phyloP scores from a whole-genome alignment of 441 rosid genomes.

The Aquilaria agallochum region DNA sequence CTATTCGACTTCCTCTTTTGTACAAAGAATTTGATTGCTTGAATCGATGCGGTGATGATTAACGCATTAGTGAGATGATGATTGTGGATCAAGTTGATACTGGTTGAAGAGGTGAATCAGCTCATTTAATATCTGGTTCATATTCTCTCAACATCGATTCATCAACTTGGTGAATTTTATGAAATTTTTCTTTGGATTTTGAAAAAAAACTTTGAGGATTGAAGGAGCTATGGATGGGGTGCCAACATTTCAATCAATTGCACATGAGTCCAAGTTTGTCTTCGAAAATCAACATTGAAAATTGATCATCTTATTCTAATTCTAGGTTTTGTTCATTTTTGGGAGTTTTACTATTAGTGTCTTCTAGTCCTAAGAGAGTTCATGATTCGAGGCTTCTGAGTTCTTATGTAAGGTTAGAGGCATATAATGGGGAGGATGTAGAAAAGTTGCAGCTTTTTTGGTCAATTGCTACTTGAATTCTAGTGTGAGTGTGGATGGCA shows the following conservation, averaged over 20 bases:
- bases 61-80: conserved; percentile 15
- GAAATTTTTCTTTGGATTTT: background rate
- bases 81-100: conserved; percentile 29
- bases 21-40: background rate
- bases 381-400: too few species aligned
- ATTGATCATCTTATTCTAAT: conserved; percentile 21
- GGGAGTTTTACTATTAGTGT: too few species aligned
- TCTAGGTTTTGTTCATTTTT: background rate
- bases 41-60: conserved; percentile 59
- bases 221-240: conserved; percentile 88
- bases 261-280: conserved; percentile 78
- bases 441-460: too few species aligned
- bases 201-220: conserved; percentile 11
- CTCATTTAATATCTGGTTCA: conserved; percentile 47
- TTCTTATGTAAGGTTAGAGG: too few species aligned
- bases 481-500: too few species aligned
- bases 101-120: conserved; percentile 34
- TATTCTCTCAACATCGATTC: conserved; percentile 73
- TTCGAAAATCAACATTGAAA: conserved; percentile 49
- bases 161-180: too few species aligned
- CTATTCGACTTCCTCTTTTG: too few species aligned
- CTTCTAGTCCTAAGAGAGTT: too few species aligned
- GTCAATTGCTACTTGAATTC: too few species aligned
- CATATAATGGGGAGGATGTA: too few species aligned
- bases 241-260: conserved; percentile 28